These are phyloP conservation scores for Podospora tetraspora DNA, from an alignment of 495 filamentous ascomycete genomes.

Conservation along the genomic window DNA sequence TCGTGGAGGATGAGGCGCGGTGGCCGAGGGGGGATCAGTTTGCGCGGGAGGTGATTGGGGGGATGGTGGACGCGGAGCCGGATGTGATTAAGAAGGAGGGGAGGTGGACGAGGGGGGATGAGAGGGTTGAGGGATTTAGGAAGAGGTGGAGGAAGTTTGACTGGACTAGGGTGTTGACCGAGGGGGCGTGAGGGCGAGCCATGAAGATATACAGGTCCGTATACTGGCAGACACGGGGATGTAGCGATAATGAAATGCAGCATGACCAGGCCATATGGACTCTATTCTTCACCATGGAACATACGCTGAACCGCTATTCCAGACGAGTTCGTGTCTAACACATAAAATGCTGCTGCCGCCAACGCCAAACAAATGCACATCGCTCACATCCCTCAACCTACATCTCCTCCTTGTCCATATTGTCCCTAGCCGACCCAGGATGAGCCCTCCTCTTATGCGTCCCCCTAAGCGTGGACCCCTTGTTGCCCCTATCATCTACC, in stretches of 20 bases:
- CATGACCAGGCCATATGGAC: neutral
- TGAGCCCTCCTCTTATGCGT: constrained; percentile 52
- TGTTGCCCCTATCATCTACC: constrained; percentile 69
- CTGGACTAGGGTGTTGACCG: constrained; percentile 79
- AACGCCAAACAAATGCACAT: neutral
- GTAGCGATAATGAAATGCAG: neutral
- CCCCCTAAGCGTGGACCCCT: constrained; percentile 54
- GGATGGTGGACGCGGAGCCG: constrained; percentile 81
- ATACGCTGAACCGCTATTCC: neutral
- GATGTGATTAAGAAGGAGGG: constrained; percentile 89
- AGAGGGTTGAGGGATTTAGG: constrained; percentile 70
- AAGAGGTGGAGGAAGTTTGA: constrained; percentile 89
- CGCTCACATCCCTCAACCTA: constrained; percentile 35
- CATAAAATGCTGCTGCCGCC: neutral
- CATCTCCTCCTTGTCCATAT: constrained; percentile 80
- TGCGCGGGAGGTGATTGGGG: constrained; percentile 84
- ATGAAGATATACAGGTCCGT: too few species aligned
- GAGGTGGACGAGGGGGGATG: constrained; percentile 72
- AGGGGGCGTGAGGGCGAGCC: constrained; percentile 15
- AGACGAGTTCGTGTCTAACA: neutral
- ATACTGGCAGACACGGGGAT: too few species aligned
- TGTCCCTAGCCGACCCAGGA: constrained; percentile 40
- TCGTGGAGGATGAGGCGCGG: constrained; percentile 78
- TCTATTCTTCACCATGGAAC: neutral
- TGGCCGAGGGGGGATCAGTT: constrained; percentile 96